Evolutionary conservation across 495 filamentous ascomycete genomes (phyloP), one percentile per base, ranked within the genome.

Genomic region (Terfezia claveryi): DNA sequence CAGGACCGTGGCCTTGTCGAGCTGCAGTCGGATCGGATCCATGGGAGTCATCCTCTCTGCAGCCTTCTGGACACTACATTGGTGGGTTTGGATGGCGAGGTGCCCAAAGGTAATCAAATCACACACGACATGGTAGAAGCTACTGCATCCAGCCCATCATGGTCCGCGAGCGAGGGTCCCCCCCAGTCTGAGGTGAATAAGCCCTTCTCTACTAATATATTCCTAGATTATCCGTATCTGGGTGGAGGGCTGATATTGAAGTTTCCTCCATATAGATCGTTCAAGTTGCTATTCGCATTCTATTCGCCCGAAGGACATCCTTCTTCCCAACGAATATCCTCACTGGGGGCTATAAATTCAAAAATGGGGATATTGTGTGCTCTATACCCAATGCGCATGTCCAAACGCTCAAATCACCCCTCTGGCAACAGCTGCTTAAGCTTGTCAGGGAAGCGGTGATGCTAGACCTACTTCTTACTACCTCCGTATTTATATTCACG

Each of bases 381-480:
- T 68, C 70, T 32, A 76, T 79, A 57, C 76, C 77, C 0, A 95
- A 94, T 59, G 70, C 69, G 9, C 78, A 87, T 67, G 80, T 87
- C 8, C 68, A 75, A 32, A 72, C 70, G 10, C 66, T 98, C 53
- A 92, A 87, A 67, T 63, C 72, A 27, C 60, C 70, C 5, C 75
- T 81, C 37, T 98, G 91, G 91, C 73, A 75, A 23, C 74, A 80
- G 32, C 68, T 94, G 10, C 68, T 98, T 46, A 85, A 85, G 0
- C 76, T 75, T 57, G 78, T 79, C 58, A 87, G 88, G 2, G 83
- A 94, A 54, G 75, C 75, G 12, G 79, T 87, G 60, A 92, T 98
- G 81, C 72, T 87, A 52, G 74, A 80, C 58, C 67, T 96, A 36
- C 63, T 96, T 17, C 63, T 92, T 4, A 76, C 91, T 58, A 86